Percentiles rank a stretch among this genome's conserved stretches.
These are phyloP conservation scores for Phytophthora europaea DNA, from an alignment of 352 stramenopile genomes.

Conservation along the genomic window DNA sequence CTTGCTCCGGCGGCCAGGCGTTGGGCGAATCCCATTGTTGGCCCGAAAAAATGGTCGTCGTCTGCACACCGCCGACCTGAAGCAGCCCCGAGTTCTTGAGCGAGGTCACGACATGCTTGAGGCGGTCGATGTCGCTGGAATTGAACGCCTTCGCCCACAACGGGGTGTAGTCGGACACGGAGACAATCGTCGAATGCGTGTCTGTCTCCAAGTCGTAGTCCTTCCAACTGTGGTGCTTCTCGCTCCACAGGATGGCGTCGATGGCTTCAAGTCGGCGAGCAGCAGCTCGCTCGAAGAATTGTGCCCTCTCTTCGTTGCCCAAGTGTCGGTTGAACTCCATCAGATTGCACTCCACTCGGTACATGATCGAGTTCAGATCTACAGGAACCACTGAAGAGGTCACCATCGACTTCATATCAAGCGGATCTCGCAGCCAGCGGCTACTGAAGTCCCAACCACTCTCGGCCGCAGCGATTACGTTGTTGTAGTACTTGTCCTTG, in stretches of 20 bases:
- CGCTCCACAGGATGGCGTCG: constrained; percentile 77
- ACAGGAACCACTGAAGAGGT: constrained; percentile 81
- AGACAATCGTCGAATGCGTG: constrained; percentile 53
- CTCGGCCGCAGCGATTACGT: constrained; percentile 87
- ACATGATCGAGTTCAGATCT: constrained; percentile 90
- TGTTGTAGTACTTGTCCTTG: constrained; percentile 84
- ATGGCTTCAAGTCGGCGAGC: constrained; percentile 61
- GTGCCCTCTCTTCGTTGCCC: constrained; percentile 51
- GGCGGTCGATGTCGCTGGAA: constrained; percentile 45
- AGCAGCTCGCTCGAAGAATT: constrained; percentile 60
- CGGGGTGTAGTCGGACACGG: constrained; percentile 79
- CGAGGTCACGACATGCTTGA: constrained; percentile 57
- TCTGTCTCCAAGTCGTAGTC: constrained; percentile 74
- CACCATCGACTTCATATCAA: constrained; percentile 77
- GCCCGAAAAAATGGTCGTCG: constrained; percentile 74
- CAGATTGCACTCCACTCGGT: constrained; percentile 81
- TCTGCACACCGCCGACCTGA: constrained; percentile 73
- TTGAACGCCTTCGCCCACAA: constrained; percentile 85
- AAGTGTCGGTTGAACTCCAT: constrained; percentile 66
- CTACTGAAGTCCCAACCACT: constrained; percentile 94
- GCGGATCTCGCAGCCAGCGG: constrained; percentile 75
- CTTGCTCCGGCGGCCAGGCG: constrained; percentile 86
- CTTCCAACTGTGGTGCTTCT: constrained; percentile 65
- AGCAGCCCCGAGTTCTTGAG: constrained; percentile 70
- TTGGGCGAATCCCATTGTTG: constrained; percentile 92